Conservation (phyloP, 345 rosid species). For the Murraya koenigii region DNA sequence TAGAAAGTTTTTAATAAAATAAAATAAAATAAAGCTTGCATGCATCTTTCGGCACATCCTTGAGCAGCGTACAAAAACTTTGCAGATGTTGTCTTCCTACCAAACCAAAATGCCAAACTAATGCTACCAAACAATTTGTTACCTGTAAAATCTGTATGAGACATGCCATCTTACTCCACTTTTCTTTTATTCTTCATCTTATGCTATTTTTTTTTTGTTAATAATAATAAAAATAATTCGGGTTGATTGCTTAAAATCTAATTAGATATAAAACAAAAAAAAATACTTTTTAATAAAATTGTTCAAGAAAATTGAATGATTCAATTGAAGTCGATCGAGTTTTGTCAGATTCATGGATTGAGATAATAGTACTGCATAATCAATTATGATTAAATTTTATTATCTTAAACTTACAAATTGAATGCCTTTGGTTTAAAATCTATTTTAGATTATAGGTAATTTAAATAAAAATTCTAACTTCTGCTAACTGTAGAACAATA, state of each 20-base stretch:
- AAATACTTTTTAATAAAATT: too few relatives aligned
- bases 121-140: slow-evolving; percentile 34
- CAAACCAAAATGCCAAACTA: slow-evolving; percentile 37
- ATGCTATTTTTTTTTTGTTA: background rate
- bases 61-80: slow-evolving; percentile 15
- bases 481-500: too few relatives aligned
- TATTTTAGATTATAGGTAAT: too few relatives aligned
- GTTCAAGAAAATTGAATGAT: too few relatives aligned
- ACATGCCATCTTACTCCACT: slow-evolving; percentile 25
- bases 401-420: too few relatives aligned
- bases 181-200: background rate
- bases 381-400: too few relatives aligned
- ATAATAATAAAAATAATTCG: background rate
- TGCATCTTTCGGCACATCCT: slow-evolving; percentile 27
- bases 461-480: too few relatives aligned
- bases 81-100: slow-evolving; percentile 44
- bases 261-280: background rate
- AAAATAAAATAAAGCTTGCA: background rate
- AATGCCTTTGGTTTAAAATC: too few relatives aligned
- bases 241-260: background rate
- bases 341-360: too few relatives aligned
- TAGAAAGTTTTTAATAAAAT: too few relatives aligned
- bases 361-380: too few relatives aligned
- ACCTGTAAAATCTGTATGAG: slow-evolving; percentile 11
- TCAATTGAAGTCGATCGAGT: too few relatives aligned